Percentiles rank a stretch among this genome's conserved stretches.
phyloP scores from a whole-genome alignment of 2,329 filamentous ascomycete genomes.

The Xylaria sp. region DNA sequence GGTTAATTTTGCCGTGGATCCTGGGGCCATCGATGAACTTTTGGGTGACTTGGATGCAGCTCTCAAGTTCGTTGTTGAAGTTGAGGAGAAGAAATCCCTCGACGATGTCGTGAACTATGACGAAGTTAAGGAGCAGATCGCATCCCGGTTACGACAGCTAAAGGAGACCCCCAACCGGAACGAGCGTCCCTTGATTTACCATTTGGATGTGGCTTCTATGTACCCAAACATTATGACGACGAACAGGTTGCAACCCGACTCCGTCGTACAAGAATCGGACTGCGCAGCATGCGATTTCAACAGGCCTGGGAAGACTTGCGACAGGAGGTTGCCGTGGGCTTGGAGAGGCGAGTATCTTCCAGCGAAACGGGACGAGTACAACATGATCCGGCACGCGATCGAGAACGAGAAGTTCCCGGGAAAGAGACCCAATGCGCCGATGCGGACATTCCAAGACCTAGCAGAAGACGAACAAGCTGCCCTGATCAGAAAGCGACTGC shows the following conservation, averaged over 20 bases:
- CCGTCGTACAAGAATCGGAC: constrained; percentile 96
- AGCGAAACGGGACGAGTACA: constrained; percentile 96
- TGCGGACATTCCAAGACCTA: constrained; percentile 79
- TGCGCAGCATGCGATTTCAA: constrained; percentile 99
- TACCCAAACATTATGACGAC: constrained; percentile 99
- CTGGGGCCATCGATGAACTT: constrained; percentile 86
- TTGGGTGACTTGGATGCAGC: constrained; percentile 84
- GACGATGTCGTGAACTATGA: constrained; percentile 82
- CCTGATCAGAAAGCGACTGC: constrained; percentile 82
- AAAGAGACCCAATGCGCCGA: constrained; percentile 69
- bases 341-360: constrained; percentile 98
- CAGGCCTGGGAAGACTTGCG: constrained; percentile 93
- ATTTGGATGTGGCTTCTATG: constrained; percentile 98
- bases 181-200: constrained; percentile 91
- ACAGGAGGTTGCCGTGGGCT: constrained; percentile 91
- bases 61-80: constrained; percentile 80
- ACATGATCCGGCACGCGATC: constrained; percentile 92
- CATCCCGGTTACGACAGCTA: constrained; percentile 68
- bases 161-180: constrained; percentile 81
- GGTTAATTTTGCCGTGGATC: constrained; percentile 89
- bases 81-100: constrained; percentile 81
- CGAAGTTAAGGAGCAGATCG: constrained; percentile 82
- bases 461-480: constrained; percentile 78
- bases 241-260: constrained; percentile 94
- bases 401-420: constrained; percentile 93